Base-by-base conservation (phyloP, 768 basidiomycete species). In the Paxillus ammoniavirescens region DNA sequence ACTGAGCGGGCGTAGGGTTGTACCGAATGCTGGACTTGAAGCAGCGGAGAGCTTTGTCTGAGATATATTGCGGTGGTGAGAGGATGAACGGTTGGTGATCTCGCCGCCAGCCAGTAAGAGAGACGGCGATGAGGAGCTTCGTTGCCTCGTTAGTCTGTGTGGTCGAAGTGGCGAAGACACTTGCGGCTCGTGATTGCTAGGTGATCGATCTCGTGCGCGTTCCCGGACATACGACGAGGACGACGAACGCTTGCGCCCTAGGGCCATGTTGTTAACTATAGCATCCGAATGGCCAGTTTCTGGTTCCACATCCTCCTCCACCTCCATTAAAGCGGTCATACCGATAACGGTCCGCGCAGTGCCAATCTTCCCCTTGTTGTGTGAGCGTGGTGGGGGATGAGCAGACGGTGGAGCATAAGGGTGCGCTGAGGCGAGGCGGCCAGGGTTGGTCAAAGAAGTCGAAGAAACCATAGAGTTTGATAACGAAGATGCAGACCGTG, bases 251-350 rank as follows among this genome's bases (percentile, higher is more conserved):
- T 51, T 68, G 13, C 57, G 66, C 41, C 49, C 53, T 14, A 55
- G 49, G 0, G 50, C 23, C 14, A 13, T 52, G 9, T 49, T 43
- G 26, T 36, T 30, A 12, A 37, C 13, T 15, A 45, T 21, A 10
- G 17, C 28, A 18, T 28, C 23, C 15, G 64, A 49, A 17, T 37
- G 36, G 18, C 55, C 17, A 23, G 12, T 21, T 8, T 68, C 69
- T 21, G 53, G 44, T 46, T 73, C 72, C 21, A 49, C 26, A 52
- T 77, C 71, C 54, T 83, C 82, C 48, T 83, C 80, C 54, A 79
- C 80, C 58, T 82, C 81, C 14, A 82, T 67, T 1, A 83, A 61
- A 10, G 77, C 75, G 15, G 78, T 65, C 82, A 83, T 83, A 51
- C 75, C 79, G 60, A 75, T 68, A 71, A 79, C 77, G 52, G 79